phyloP scores from a whole-genome alignment of 768 basidiomycete species.

The Podaxis sp. region DNA sequence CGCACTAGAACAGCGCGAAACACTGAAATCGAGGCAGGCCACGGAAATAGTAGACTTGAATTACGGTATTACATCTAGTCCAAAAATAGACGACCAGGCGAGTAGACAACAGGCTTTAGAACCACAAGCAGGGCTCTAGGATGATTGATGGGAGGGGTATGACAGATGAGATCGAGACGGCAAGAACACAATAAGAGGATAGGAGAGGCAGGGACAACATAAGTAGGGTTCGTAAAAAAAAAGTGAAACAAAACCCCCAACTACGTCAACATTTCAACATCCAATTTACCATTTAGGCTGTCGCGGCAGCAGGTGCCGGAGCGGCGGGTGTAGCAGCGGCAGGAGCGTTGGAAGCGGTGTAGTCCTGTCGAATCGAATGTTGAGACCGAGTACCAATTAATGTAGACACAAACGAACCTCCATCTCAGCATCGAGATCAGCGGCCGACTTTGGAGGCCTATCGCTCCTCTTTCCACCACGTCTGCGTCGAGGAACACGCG shows the following conservation, averaged over 20 bases:
- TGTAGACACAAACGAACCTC: constrained; percentile 52
- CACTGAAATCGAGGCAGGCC: no score
- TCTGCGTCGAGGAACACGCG: constrained; percentile 45
- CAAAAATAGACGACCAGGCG: constrained; percentile 3
- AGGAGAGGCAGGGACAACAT: background rate
- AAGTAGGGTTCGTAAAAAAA: background rate
- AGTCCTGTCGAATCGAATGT: background rate
- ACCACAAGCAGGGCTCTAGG: background rate
- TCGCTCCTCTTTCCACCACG: constrained; percentile 52
- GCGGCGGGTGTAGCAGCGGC: constrained; percentile 3
- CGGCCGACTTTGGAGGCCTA: constrained; percentile 76
- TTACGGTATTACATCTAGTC: constrained; percentile 16
- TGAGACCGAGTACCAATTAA: background rate
- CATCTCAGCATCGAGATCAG: constrained; percentile 98
- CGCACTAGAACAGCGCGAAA: no score
- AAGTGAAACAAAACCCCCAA: background rate
- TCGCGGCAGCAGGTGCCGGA: constrained; percentile 1
- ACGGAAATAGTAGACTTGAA: constrained; percentile 2
- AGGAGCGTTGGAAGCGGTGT: constrained; percentile 11
- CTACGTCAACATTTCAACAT: background rate
- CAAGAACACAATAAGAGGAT: background rate
- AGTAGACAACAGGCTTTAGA: background rate
- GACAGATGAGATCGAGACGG: background rate
- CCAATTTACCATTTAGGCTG: background rate
- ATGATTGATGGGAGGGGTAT: background rate